phyloP scores from a whole-genome alignment of 306 rosid species.

The Aeschynomene evenia region DNA sequence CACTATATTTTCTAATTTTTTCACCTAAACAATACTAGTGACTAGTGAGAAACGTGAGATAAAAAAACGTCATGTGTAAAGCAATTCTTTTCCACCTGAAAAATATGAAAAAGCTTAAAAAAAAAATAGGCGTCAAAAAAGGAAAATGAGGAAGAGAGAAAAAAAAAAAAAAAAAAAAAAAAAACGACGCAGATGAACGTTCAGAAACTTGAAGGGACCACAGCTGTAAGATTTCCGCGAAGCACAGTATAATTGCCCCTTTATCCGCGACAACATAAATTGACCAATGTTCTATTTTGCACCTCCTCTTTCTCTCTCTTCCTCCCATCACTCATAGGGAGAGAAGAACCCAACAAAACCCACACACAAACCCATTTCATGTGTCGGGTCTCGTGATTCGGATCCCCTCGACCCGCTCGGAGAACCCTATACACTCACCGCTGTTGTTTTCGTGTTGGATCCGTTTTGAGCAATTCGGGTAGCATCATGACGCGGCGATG shows the following conservation, averaged over 20 bases:
- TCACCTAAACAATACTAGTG: too few species aligned
- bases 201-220: not conserved
- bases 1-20: too few species aligned
- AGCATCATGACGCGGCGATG: constrained; percentile 81
- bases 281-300: not conserved
- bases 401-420: constrained; percentile 39
- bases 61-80: not conserved
- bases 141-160: too few species aligned
- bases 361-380: not conserved
- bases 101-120: not conserved
- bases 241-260: not conserved
- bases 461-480: constrained; percentile 15
- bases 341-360: not conserved
- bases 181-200: not conserved
- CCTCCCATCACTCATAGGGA: not conserved
- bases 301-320: not conserved
- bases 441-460: not conserved
- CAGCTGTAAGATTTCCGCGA: not conserved
- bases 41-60: not conserved
- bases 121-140: too few species aligned
- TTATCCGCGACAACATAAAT: not conserved
- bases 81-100: not conserved
- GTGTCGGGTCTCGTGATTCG: constrained; percentile 41
- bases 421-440: not conserved
- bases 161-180: too few species aligned